These are phyloP conservation scores for Pythium coloratum DNA, from an alignment of 352 stramenopile species.

Conservation along the genomic window DNA sequence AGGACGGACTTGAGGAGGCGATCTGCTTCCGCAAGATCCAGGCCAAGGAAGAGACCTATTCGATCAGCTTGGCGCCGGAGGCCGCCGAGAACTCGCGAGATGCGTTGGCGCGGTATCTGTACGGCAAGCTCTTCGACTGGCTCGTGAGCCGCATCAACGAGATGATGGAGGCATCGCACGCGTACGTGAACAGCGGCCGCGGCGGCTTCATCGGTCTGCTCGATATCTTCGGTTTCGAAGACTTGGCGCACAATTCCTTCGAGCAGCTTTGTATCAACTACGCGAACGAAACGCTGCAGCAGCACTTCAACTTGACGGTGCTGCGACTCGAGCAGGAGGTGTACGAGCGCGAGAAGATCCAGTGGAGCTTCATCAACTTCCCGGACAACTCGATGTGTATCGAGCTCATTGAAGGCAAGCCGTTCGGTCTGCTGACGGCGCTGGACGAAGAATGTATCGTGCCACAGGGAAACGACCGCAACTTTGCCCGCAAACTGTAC, in stretches of 20 bases:
- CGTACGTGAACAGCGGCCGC: conserved; percentile 39
- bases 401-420: conserved; percentile 87
- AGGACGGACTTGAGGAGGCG: conserved; percentile 83
- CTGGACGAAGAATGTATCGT: conserved; percentile 92
- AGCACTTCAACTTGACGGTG: conserved; percentile 91
- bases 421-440: conserved; percentile 79
- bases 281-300: conserved; percentile 92
- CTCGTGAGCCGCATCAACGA: conserved; percentile 88
- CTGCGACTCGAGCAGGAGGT: conserved; percentile 86
- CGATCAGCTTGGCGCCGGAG: conserved; percentile 66
- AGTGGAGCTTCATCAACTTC: conserved; percentile 91
- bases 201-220: conserved; percentile 75
- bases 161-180: conserved; percentile 46
- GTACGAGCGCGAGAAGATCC: conserved; percentile 87
- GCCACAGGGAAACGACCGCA: conserved; percentile 83
- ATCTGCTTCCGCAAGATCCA: conserved; percentile 93
- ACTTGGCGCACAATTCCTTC: conserved; percentile 91
- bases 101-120: conserved; percentile 94
- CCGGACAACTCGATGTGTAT: conserved; percentile 89
- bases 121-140: conserved; percentile 94
- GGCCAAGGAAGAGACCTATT: conserved; percentile 91
- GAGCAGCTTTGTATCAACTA: conserved; percentile 96
- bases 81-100: conserved; percentile 90
- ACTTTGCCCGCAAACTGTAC: conserved; percentile 85
- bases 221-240: conserved; percentile 90